Base-by-base conservation (phyloP, 805 yeast genomes). In the Lipomyces yamadae region DNA sequence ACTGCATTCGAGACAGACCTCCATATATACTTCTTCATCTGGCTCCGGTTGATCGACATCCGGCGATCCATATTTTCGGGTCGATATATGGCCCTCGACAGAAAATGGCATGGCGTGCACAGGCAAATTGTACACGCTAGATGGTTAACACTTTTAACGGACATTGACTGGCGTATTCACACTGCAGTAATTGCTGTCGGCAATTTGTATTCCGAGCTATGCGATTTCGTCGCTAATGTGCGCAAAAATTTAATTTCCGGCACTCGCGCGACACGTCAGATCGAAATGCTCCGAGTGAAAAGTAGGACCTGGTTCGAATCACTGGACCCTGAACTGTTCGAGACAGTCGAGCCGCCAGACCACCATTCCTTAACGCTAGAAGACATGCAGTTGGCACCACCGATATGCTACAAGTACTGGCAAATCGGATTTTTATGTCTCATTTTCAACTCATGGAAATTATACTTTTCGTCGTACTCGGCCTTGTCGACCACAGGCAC, bases 41-140 rank as follows among this genome's bases (percentile, higher is more conserved):
- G 70, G 70, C 52, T 67, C 29, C 66, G 70, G 29, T 59, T 32
- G 18, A 53, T 65, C 37, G 70, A 67, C 24, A 48, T 59, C 24
- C 61, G 70, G 10, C 60, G 66, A 18, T 52, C 70, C 11, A 30
- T 67, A 2, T 53, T 65, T 15, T 65, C 69, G 13, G 70, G 70
- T 4, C 58, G 55, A 11, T 55, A 52, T 24, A 59, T 58, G 63
- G 58, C 42, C 11, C 55, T 67, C 10, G 60, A 58, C 32, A 11
- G 42, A 10, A 56, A 53, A 30, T 66, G 65, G 63, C 58, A 64
- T 30, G 11, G 18, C 30, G 42, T 29, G 11, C 68, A 65, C 48
- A 42, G 61, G 33, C 61, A 34, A 50, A 45, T 56, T 7, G 24
- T 53, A n/a, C 58, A 52, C 39, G 61, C 54, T n/a, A 57, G 61